Percentiles rank a stretch among this genome's conserved stretches.
Conservation (phyloP, 371 early-diverging fungal genomes). For the Funneliformis caledonium region DNA sequence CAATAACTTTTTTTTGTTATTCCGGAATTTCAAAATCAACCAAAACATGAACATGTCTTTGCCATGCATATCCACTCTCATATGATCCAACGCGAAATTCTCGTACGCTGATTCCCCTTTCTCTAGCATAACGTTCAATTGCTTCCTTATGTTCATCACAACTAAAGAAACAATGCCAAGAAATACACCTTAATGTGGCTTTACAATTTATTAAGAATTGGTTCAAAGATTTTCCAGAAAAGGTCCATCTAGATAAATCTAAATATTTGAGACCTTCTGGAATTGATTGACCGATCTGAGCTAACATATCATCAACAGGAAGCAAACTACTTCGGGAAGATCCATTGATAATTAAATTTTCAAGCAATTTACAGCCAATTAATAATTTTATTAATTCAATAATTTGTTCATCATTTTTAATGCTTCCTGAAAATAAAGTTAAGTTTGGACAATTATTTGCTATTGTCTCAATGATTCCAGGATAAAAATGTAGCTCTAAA, state of each 20-base stretch:
- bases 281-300: conserved; percentile 1
- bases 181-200: background rate
- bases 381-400: conserved; percentile 15
- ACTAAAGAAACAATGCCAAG: conserved; percentile 23
- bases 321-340: background rate
- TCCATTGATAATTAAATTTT: conserved; percentile 15
- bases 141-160: background rate
- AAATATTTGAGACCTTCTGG: conserved; percentile 3
- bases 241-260: conserved; percentile 29
- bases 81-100: background rate
- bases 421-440: background rate
- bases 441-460: conserved; percentile 28
- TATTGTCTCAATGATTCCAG: background rate
- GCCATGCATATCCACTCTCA: conserved; percentile 15
- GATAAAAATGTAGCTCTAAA: conserved; percentile 26
- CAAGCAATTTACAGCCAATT: background rate
- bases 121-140: background rate
- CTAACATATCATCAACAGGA: background rate
- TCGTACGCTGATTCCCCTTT: background rate
- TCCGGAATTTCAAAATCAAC: background rate
- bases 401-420: conserved; percentile 29
- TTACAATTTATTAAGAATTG: conserved; percentile 19
- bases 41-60: background rate
- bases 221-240: background rate
- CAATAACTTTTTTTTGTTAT: no score